Evolutionary conservation across 768 basidiomycete genomes (phyloP).

Genomic region (Phanerodontia chrysosporium): DNA sequence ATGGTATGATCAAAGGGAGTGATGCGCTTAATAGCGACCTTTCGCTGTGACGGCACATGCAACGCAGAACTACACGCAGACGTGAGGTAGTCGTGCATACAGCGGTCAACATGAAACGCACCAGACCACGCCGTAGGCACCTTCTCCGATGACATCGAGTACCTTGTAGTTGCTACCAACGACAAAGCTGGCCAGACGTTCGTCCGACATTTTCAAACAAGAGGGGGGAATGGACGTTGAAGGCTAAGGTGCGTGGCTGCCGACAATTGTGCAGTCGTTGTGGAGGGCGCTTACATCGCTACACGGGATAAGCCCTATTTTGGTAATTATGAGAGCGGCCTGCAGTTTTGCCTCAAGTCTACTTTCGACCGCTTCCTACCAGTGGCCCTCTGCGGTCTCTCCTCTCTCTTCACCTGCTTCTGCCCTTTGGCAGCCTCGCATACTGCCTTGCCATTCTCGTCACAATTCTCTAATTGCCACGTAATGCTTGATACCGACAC

Average conservation of each 20-base stretch:
- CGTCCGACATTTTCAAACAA: slow-evolving; percentile 22
- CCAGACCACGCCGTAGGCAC: slow-evolving; percentile 94
- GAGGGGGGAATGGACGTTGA: neutral
- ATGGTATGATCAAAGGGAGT: slow-evolving; percentile 93
- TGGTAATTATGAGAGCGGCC: neutral
- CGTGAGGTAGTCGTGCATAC: too few relatives aligned
- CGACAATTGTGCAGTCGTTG: neutral
- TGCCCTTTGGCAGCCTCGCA: neutral
- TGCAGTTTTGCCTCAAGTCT: neutral
- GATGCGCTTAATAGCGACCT: slow-evolving; percentile 97
- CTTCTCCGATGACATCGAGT: slow-evolving; percentile 83
- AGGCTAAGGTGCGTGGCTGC: neutral
- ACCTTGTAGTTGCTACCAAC: slow-evolving; percentile 76
- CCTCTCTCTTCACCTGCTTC: neutral
- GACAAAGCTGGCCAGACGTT: slow-evolving; percentile 27
- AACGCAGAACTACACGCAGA: slow-evolving; percentile 57
- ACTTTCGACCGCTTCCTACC: neutral
- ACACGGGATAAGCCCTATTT: neutral
- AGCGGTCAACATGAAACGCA: slow-evolving; percentile 20
- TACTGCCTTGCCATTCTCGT: neutral
- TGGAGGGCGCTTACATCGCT: neutral
- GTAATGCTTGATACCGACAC: slow-evolving; percentile 1
- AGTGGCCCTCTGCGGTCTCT: neutral
- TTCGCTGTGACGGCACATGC: slow-evolving; percentile 80
- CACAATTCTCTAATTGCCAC: neutral